These are phyloP conservation scores for Clohesyomyces aquaticus DNA, from an alignment of 495 filamentous ascomycete genomes.

Conservation along the genomic window DNA sequence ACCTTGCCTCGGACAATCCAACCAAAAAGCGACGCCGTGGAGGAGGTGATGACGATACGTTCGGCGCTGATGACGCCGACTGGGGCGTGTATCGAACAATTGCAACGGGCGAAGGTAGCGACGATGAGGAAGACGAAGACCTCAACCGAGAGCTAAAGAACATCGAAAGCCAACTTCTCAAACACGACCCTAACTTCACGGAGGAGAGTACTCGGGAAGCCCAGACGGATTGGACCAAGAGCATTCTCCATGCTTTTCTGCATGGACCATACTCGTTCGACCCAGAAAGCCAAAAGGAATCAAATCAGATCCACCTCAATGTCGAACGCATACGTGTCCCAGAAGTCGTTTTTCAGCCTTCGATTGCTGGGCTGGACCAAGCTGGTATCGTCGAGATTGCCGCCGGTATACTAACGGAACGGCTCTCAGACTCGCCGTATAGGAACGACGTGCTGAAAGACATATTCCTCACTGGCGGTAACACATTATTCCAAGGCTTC, in stretches of 20 bases:
- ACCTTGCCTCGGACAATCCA: conserved; percentile 88
- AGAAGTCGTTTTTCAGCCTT: conserved; percentile 91
- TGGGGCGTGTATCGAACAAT: conserved; percentile 96
- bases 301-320: conserved; percentile 89
- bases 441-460: conserved; percentile 73
- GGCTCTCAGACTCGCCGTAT: conserved; percentile 63
- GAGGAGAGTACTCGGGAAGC: conserved; percentile 90
- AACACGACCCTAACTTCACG: conserved; percentile 84
- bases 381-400: conserved; percentile 90
- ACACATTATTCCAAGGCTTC: conserved; percentile 82
- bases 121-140: conserved; percentile 87
- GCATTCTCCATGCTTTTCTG: conserved; percentile 82
- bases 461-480: conserved; percentile 93
- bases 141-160: conserved; percentile 68
- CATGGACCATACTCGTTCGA: conserved; percentile 87
- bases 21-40: conserved; percentile 71
- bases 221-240: conserved; percentile 91
- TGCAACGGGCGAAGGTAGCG: conserved; percentile 73
- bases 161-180: conserved; percentile 80
- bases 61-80: conserved; percentile 95
- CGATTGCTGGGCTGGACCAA: conserved; percentile 94
- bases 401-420: conserved; percentile 78
- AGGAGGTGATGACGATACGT: conserved; percentile 78
- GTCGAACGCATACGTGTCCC: conserved; percentile 96
- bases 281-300: conserved; percentile 74